A percentile compares a stretch with the other conserved stretches of the same genome.
Conservation (phyloP, 768 basidiomycete genomes). For the Tricholoma flavovirens region DNA sequence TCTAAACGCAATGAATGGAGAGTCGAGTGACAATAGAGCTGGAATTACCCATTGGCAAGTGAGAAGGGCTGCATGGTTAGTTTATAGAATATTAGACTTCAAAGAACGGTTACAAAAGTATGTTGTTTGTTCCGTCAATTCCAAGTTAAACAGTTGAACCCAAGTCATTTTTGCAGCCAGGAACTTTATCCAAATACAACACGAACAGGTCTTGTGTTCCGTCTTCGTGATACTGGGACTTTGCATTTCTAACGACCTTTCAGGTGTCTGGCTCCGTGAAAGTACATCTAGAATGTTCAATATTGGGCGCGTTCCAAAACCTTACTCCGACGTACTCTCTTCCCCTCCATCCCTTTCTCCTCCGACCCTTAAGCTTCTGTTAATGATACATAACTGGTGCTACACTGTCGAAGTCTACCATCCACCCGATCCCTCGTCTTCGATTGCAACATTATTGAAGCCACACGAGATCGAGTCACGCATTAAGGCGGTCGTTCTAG, state of each 20-base stretch:
- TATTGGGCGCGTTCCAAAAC: constrained; percentile 67
- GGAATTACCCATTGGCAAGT: constrained; percentile 79
- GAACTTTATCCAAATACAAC: constrained; percentile 67
- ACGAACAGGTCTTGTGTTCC: constrained; percentile 46
- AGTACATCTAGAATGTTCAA: constrained; percentile 65
- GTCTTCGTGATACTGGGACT: neutral
- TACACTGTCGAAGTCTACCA: constrained; percentile 71
- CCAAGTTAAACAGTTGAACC: constrained; percentile 5
- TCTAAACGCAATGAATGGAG: constrained; percentile 28
- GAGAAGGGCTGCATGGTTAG: constrained; percentile 77
- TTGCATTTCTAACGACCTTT: neutral
- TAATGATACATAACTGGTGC: constrained; percentile 73
- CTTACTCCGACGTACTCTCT: constrained; percentile 58
- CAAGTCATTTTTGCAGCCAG: constrained; percentile 38
- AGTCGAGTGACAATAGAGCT: constrained; percentile 31
- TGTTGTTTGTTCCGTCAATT: neutral
- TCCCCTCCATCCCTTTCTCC: constrained; percentile 37
- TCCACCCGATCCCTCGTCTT: constrained; percentile 22
- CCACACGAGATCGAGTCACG: constrained; percentile 38
- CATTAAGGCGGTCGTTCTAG: constrained; percentile 43
- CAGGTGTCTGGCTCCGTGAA: constrained; percentile 62
- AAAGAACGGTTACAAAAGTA: constrained; percentile 62
- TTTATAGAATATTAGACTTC: constrained; percentile 67
- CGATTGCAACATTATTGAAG: constrained; percentile 25
- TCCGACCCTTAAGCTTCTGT: constrained; percentile 51